Evolutionary conservation across 805 yeast genomes (phyloP).

Genomic region (Teunomyces panamensis): DNA sequence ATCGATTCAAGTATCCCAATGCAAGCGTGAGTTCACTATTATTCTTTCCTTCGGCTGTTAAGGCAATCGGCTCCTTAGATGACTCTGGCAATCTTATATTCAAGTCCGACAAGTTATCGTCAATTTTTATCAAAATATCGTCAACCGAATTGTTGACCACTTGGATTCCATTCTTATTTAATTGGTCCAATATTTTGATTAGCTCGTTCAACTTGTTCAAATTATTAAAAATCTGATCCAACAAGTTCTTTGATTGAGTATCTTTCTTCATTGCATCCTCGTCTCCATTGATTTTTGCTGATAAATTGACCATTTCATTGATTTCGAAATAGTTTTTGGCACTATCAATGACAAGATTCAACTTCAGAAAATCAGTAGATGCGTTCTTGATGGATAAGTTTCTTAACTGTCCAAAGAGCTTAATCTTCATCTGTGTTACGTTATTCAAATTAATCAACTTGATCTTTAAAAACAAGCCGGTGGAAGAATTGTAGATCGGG

Average conservation of each 20-base stretch:
- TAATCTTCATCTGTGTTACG: conserved; percentile 20
- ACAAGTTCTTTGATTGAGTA: conserved; percentile 9
- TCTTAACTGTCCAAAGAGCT: conserved; percentile 24
- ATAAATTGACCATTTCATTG: conserved; percentile 24
- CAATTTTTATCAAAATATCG: conserved; percentile 27
- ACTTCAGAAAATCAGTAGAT: conserved; percentile 15
- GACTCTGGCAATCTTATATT: conserved; percentile 13
- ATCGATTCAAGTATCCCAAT: conserved; percentile 23
- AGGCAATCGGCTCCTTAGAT: conserved; percentile 3
- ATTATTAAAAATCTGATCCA: conserved; percentile 25
- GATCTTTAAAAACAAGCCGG: conserved; percentile 30
- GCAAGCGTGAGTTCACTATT: conserved; percentile 17
- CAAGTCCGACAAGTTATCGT: conserved; percentile 15
- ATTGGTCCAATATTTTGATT: conserved; percentile 32
- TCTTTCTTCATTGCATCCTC: conserved; percentile 1
- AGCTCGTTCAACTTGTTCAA: conserved; percentile 31
- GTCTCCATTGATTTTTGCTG: conserved; percentile 19
- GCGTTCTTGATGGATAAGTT: conserved; percentile 21
- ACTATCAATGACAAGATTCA: conserved; percentile 20
- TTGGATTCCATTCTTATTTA: conserved; percentile 24
- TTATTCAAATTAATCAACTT: conserved; percentile 17
- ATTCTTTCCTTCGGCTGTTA: background rate
- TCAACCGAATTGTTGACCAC: conserved; percentile 26
- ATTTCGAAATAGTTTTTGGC: conserved; percentile 27
- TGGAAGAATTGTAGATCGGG: conserved; percentile 33